Conservation (phyloP, 2,329 filamentous ascomycete genomes). For the Penicillium sp. region DNA sequence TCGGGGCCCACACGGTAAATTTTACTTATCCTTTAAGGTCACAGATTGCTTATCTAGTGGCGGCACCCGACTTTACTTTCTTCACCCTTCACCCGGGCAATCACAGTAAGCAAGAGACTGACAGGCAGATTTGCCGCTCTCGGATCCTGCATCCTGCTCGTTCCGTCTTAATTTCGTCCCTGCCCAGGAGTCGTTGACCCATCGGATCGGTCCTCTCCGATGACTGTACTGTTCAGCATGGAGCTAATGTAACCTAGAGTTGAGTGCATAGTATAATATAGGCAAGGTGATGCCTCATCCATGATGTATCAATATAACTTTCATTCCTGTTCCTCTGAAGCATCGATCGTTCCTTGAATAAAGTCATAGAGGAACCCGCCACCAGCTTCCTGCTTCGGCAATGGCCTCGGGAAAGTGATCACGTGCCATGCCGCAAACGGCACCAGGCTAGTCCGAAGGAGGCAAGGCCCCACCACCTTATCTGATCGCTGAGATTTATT, state of each 20-base stretch:
- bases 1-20: slow-evolving; percentile 25
- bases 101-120: slow-evolving; percentile 1
- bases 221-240: background rate
- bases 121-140: background rate
- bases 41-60: slow-evolving; percentile 38
- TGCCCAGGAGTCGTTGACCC: background rate
- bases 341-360: background rate
- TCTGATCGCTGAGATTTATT: slow-evolving; percentile 15
- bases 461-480: slow-evolving; percentile 13
- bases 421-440: slow-evolving; percentile 18
- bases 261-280: background rate
- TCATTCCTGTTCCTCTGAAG: no score
- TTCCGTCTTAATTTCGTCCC: slow-evolving; percentile 24
- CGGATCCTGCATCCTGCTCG: background rate
- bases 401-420: background rate
- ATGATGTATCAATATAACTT: slow-evolving; percentile 1
- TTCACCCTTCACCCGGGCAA: slow-evolving; percentile 15
- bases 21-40: slow-evolving; percentile 39
- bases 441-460: background rate
- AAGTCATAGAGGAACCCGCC: slow-evolving; percentile 8
- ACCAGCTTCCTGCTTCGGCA: slow-evolving; percentile 10
- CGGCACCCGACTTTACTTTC: slow-evolving; percentile 8
- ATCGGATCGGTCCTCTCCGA: slow-evolving; percentile 23
- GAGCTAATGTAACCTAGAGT: slow-evolving; percentile 7
- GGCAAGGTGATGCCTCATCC: background rate